Conservation (phyloP, 2,329 filamentous ascomycete species). For the Elsinoe ampelina region DNA sequence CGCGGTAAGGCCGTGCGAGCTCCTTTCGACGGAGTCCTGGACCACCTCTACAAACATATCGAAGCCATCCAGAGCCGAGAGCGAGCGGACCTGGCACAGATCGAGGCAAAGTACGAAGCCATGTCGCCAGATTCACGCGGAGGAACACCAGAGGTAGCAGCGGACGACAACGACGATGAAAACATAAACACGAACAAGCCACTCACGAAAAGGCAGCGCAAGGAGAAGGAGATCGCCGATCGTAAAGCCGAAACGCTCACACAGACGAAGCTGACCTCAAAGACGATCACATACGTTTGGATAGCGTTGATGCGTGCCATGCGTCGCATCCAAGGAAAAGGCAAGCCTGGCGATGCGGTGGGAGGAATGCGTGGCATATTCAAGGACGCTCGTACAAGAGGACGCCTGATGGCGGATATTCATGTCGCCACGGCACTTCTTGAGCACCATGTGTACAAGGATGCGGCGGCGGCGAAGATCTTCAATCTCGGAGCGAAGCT, state of each 20-base stretch:
- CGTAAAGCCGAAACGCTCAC: constrained; percentile 57
- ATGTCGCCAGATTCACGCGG: constrained; percentile 29
- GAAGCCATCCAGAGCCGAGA: constrained; percentile 61
- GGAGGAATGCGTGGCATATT: constrained; percentile 80
- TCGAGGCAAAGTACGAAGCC: constrained; percentile 46
- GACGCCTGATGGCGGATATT: constrained; percentile 84
- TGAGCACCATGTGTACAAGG: constrained; percentile 93
- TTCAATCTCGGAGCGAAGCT: constrained; percentile 89
- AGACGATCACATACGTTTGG: constrained; percentile 87
- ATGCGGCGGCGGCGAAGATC: constrained; percentile 84
- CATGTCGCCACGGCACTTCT: constrained; percentile 90
- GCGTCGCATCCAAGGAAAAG: constrained; percentile 82
- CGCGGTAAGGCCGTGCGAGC: constrained; percentile 66
- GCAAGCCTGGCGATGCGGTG: constrained; percentile 45
- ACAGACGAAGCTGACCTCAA: constrained; percentile 67
- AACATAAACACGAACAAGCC: constrained; percentile 36
- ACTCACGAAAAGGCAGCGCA: constrained; percentile 42
- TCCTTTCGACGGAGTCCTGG: constrained; percentile 73
- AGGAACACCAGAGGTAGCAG: constrained; percentile 31
- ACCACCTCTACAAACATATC: constrained; percentile 79
- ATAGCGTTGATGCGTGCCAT: constrained; percentile 90
- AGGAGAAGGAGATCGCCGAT: constrained; percentile 46
- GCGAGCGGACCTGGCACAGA: constrained; percentile 47
- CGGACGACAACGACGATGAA: constrained; percentile 46
- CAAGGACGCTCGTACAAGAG: constrained; percentile 74